Evolutionary conservation across 345 rosid genomes (phyloP), one percentile per base, ranked within the genome.

Genomic region (Adansonia digitata): DNA sequence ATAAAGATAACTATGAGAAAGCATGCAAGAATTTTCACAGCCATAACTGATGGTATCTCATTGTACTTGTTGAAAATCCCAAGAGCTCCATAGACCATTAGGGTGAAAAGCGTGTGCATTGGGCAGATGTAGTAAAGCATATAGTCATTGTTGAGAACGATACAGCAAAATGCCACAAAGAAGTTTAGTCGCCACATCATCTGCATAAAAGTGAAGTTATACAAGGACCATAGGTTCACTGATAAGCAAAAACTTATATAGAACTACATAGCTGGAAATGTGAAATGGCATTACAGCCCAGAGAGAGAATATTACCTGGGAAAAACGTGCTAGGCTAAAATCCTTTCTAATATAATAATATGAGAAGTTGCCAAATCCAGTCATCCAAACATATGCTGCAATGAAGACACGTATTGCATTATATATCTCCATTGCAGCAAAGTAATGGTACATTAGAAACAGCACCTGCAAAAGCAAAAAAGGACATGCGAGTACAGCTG

Each of bases 101-200:
- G 46, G 5, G 99, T 95, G 84, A 93, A 95, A 71, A 95, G 91
- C 13, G 98, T 95, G 82, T 95, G 98, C 99, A 95, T 95, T 59
- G 99, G 98, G 79, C 98, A 95, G 79, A 93, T 95, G 78, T 95
- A 95, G 78, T 93, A 95, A 74, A 95, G 78, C 98, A 89, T 88
- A 76, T 93, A 95, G 77, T 95, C 97, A 72, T 95, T 95, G 93
- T 89, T 85, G 78, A 95, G 98, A 82, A 93, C 84, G 82, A 93
- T 77, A 79, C 98, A 95, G 84, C 91, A 83, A 78, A 95, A 91
- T 74, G 91, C 91, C 77, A 95, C 99, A 34, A 89, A 90, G 86
- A 93, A 89, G 75, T 95, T 95, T 27, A 95, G 93, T 81, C 98
- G 90, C 99, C 98, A 95, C 99, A 95, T 95, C 99, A 95, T 95